phyloP scores from a whole-genome alignment of 1,139 yeast species.

The Scheffersomyces stambukii region DNA sequence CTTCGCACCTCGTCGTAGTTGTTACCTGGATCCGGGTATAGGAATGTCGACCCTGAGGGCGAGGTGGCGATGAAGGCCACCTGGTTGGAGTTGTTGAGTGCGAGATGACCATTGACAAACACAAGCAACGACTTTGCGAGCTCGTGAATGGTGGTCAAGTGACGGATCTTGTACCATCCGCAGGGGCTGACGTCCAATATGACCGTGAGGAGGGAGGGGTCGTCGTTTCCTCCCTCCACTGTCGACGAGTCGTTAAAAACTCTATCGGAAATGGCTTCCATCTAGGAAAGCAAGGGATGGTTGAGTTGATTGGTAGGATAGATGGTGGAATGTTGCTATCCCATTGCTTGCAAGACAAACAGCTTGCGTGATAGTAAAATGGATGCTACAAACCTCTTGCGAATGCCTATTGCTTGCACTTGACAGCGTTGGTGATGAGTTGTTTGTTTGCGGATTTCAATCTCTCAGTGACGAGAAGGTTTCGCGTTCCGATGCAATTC shows the following conservation, averaged over 20 bases:
- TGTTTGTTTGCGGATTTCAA: too few species aligned
- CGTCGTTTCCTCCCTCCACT: constrained; percentile 40
- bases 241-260: constrained; percentile 47
- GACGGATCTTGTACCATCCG: constrained; percentile 62
- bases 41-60: constrained; percentile 61
- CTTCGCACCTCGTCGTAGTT: constrained; percentile 17
- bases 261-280: constrained; percentile 77
- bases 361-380: too few species aligned
- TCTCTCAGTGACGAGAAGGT: too few species aligned
- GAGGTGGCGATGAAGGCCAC: constrained; percentile 83
- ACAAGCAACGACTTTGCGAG: constrained; percentile 61
- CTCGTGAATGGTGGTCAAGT: constrained; percentile 46
- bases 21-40: constrained; percentile 57
- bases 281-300: too few species aligned
- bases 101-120: constrained; percentile 78
- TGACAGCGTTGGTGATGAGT: too few species aligned
- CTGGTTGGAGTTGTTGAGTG: constrained; percentile 78
- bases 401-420: too few species aligned
- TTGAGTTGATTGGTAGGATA: too few species aligned
- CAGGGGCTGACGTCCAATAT: constrained; percentile 75
- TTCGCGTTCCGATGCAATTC: too few species aligned
- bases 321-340: too few species aligned
- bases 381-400: too few species aligned
- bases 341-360: too few species aligned
- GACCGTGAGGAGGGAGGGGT: constrained; percentile 77